Evolutionary conservation across 2,329 filamentous ascomycete genomes (phyloP), one percentile per base, ranked within the genome.

Genomic region (Pseudogymnoascus sp.): DNA sequence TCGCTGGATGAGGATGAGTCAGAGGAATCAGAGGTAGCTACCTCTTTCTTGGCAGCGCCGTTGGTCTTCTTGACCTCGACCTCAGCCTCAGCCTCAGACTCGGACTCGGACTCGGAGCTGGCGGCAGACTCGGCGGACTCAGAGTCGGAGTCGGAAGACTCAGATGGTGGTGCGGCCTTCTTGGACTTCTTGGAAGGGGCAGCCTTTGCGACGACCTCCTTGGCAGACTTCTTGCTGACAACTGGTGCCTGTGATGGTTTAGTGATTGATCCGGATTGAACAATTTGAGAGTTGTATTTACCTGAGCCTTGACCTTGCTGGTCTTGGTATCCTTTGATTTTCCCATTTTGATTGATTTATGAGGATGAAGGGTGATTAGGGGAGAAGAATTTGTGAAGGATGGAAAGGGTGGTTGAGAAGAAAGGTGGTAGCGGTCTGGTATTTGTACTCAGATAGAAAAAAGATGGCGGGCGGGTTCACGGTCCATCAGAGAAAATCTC

Each of bases 211-310:
- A 82, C 78, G 52, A 77, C 72, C 64, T 81, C 78, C 81, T 89
- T 89, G 69, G 85, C 85, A 63, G 84, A 73, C 67, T 86, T 80
- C 81, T 89, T 89, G 70, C 84, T 88, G 65, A 81, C 77, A 77
- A 86, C 88, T 72, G 85, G 77, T 67, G 82, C 83, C 75, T 88
- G 81, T 65, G 83, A 79, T 61, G 86, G 74, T 81, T 91, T 92
- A 78, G 82, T 83, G 71, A 90, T 81, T 67, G 83, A 83, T 68
- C 81, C 86, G 69, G 81, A 81, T 81, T 90, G 90, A 76, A 87
- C 85, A 69, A 69, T 77, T 73, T 71, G 78, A 75, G 69, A 80
- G 72, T 65, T 78, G 73, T 72, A 81, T 80, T 71, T 71, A 78
- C 75, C 68, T 81, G 79, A 71, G 80, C 71, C 68, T 76, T 74